Conservation (phyloP, 1,284 basidiomycete genomes). For the Retiboletus flavoniger region DNA sequence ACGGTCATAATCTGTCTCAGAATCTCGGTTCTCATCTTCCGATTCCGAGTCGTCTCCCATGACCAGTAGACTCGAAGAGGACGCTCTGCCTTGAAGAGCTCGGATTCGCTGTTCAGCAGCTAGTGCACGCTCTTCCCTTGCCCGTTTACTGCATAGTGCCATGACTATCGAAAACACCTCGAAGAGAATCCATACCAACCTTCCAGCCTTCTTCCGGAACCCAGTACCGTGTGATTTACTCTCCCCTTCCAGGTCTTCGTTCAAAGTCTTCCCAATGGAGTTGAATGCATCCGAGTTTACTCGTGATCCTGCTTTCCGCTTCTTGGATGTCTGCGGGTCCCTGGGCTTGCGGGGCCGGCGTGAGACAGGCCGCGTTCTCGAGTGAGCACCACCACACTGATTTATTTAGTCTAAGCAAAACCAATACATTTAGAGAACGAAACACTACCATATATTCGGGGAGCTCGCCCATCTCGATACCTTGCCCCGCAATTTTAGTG, state of each 20-base stretch:
- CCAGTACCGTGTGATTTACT: conserved; percentile 51
- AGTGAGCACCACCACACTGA: conserved; percentile 80
- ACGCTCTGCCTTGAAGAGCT: conserved; percentile 36
- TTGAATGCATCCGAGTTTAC: conserved; percentile 60
- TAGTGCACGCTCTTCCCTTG: conserved; percentile 68
- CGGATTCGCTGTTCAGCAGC: conserved; percentile 65
- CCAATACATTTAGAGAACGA: conserved; percentile 1
- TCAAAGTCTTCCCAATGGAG: conserved; percentile 55
- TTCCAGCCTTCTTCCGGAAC: conserved; percentile 67
- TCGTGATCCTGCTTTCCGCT: conserved; percentile 66
- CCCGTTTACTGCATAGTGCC: conserved; percentile 58
- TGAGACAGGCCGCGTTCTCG: conserved; percentile 51
- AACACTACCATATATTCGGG: conserved; percentile 69
- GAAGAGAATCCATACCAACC: conserved; percentile 41
- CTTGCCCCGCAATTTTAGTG: conserved; percentile 48
- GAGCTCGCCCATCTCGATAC: conserved; percentile 53
- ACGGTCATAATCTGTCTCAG: conserved; percentile 26
- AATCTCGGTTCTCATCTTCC: conserved; percentile 14
- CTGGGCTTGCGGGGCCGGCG: conserved; percentile 49
- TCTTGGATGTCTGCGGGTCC: conserved; percentile 59
- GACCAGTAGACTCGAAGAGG: conserved; percentile 5
- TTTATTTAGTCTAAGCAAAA: conserved; percentile 5
- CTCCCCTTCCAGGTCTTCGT: conserved; percentile 42
- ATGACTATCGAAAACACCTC: not conserved
- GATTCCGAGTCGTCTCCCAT: conserved; percentile 6